Evolutionary conservation across 2,329 filamentous ascomycete genomes (phyloP).

Genomic region (Xylariaceae sp.): DNA sequence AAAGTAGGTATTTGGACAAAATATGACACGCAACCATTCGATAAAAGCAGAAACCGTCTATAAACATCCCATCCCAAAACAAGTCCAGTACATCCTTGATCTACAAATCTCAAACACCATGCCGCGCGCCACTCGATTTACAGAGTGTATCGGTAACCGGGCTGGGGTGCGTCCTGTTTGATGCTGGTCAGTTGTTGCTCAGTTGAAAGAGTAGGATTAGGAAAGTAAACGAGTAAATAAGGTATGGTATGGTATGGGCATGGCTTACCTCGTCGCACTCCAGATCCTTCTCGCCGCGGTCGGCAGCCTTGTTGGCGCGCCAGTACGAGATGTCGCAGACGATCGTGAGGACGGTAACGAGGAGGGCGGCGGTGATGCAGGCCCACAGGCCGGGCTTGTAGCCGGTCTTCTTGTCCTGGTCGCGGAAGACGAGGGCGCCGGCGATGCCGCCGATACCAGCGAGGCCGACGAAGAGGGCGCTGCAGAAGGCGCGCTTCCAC

Average conservation of each 20-base stretch:
- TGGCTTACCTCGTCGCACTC: conserved; percentile 44
- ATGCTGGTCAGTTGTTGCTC: conserved; percentile 3
- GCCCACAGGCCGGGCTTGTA: conserved; percentile 53
- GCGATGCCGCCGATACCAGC: conserved; percentile 76
- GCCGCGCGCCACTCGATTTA: conserved; percentile 16
- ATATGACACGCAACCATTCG: too few relatives aligned
- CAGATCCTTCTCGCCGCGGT: conserved; percentile 47
- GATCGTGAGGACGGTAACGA: conserved; percentile 42
- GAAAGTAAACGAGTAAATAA: too few relatives aligned
- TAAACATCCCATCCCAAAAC: too few relatives aligned
- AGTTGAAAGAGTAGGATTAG: neutral
- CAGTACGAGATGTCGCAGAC: conserved; percentile 38
- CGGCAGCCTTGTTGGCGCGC: conserved; percentile 43
- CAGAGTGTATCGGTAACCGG: conserved; percentile 37
- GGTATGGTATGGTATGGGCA: conserved; percentile 14
- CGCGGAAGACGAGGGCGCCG: conserved; percentile 65
- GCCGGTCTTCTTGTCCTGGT: conserved; percentile 43
- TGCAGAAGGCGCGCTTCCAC: conserved; percentile 80
- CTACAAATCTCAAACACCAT: neutral
- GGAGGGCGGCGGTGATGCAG: conserved; percentile 45
- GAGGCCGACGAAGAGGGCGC: conserved; percentile 68
- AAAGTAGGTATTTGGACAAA: too few relatives aligned
- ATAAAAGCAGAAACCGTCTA: too few relatives aligned
- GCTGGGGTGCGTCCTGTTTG: conserved; percentile 32
- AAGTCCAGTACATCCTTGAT: neutral